phyloP scores from a whole-genome alignment of 2,329 filamentous ascomycete species.

The Emergomyces pasteurianus region DNA sequence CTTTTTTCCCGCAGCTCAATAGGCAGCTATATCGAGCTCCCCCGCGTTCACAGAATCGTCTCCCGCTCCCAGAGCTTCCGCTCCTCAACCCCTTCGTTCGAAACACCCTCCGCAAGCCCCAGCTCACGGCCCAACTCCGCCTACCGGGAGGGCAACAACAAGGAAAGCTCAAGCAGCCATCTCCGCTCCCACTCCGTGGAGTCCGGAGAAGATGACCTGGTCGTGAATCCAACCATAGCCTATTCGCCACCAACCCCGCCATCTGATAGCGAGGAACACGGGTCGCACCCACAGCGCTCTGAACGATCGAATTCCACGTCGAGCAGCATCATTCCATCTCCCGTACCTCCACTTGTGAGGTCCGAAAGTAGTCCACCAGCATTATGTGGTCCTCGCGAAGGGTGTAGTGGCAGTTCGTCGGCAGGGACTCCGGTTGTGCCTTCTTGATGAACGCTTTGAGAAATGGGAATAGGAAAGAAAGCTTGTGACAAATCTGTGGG shows the following conservation, averaged over 20 bases:
- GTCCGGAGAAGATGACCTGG: conserved; percentile 12
- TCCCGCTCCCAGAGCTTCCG: conserved; percentile 33
- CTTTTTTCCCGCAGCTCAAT: conserved; percentile 52
- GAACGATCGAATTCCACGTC: conserved; percentile 4
- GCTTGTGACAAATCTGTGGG: background rate
- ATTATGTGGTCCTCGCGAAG: background rate
- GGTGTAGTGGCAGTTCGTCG: background rate
- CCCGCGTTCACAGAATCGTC: conserved; percentile 36
- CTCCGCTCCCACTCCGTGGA: conserved; percentile 25
- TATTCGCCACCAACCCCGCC: conserved; percentile 31
- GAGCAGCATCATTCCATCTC: background rate
- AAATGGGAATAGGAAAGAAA: background rate
- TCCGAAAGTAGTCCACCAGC: conserved; percentile 10
- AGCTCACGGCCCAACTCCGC: conserved; percentile 24
- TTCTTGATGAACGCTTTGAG: background rate
- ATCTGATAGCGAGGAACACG: conserved; percentile 14
- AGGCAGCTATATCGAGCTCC: conserved; percentile 34
- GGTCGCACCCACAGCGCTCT: conserved; percentile 4
- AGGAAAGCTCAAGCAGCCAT: conserved; percentile 12
- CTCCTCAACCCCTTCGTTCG: conserved; percentile 25
- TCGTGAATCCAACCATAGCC: conserved; percentile 21
- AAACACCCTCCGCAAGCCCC: conserved; percentile 28
- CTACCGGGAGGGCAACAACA: conserved; percentile 14
- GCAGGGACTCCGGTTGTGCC: background rate
- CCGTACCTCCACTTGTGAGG: background rate